Percentiles rank a stretch among this genome's conserved stretches.
These are phyloP conservation scores for Russula sp. DNA, from an alignment of 768 basidiomycete species.

Conservation along the genomic window DNA sequence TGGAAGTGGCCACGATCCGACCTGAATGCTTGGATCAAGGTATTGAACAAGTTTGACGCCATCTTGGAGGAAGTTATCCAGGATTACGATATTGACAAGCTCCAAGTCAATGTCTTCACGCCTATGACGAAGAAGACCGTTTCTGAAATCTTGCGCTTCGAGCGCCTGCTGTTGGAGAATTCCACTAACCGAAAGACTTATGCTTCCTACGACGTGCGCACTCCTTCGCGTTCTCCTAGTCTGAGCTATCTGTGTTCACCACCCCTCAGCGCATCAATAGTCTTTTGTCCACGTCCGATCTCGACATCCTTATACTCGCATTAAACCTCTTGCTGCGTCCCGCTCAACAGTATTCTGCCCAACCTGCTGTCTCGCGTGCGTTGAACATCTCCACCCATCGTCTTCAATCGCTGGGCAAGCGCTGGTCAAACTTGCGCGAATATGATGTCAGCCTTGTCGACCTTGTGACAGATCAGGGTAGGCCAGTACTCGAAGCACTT, in stretches of 20 bases:
- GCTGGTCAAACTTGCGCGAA: constrained; percentile 80
- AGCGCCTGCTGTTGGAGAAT: constrained; percentile 88
- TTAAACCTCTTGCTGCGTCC: constrained; percentile 87
- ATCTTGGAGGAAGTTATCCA: constrained; percentile 78
- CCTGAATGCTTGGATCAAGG: constrained; percentile 93
- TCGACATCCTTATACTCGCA: constrained; percentile 79
- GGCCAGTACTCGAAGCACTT: constrained; percentile 50
- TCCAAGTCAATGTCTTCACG: constrained; percentile 76
- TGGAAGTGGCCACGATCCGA: constrained; percentile 98
- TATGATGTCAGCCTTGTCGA: constrained; percentile 72
- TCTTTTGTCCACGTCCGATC: constrained; percentile 80
- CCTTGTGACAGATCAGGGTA: constrained; percentile 53
- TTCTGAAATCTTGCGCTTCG: constrained; percentile 80
- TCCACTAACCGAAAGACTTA: constrained; percentile 97
- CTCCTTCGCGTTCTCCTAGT: constrained; percentile 9
- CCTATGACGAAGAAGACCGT: constrained; percentile 67
- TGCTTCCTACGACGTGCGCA: constrained; percentile 92
- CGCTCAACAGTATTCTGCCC: constrained; percentile 89
- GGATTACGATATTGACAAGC: constrained; percentile 79
- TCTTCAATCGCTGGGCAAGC: constrained; percentile 74
- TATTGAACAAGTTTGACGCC: constrained; percentile 91
- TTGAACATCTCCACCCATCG: constrained; percentile 78
- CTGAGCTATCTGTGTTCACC: background rate
- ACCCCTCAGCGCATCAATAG: constrained; percentile 74
- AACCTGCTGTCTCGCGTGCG: constrained; percentile 76